phyloP scores from a whole-genome alignment of 345 rosid genomes.

The Rhizophora mangle region DNA sequence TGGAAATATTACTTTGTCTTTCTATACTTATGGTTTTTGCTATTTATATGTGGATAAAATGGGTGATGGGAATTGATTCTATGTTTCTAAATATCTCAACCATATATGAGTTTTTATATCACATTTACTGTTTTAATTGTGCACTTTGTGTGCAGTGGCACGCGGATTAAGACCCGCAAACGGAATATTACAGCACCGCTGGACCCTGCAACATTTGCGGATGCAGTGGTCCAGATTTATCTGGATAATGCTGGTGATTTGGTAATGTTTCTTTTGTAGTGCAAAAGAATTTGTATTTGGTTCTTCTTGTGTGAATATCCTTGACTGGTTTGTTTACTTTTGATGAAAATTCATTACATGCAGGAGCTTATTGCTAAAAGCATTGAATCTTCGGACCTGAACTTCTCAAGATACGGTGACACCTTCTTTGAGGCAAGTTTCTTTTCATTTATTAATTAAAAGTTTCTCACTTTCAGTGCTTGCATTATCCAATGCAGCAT shows the following conservation, averaged over 20 bases:
- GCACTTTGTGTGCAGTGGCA: slow-evolving; percentile 52
- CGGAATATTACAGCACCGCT: slow-evolving; percentile 94
- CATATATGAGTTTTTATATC: background rate
- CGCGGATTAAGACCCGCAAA: slow-evolving; percentile 99
- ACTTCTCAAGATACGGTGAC: slow-evolving; percentile 95
- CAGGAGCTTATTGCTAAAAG: slow-evolving; percentile 91
- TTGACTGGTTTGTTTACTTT: background rate
- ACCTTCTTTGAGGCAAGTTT: slow-evolving; percentile 65
- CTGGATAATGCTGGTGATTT: slow-evolving; percentile 97
- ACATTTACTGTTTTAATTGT: background rate
- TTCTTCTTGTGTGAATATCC: background rate
- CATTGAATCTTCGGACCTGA: slow-evolving; percentile 82
- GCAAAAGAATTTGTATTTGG: background rate
- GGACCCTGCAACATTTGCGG: slow-evolving; percentile 98
- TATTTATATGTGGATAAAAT: too few relatives aligned
- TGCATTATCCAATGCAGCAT: too few relatives aligned
- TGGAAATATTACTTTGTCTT: too few relatives aligned
- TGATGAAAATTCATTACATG: background rate
- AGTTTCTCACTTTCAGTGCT: background rate
- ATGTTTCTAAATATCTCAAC: too few relatives aligned
- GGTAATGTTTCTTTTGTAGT: slow-evolving; percentile 35
- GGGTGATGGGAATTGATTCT: too few relatives aligned
- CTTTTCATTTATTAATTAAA: slow-evolving; percentile 2
- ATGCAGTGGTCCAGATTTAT: slow-evolving; percentile 97
- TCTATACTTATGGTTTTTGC: too few relatives aligned